phyloP scores from a whole-genome alignment of 1,284 basidiomycete genomes.

The Xerocomus nothofagi region DNA sequence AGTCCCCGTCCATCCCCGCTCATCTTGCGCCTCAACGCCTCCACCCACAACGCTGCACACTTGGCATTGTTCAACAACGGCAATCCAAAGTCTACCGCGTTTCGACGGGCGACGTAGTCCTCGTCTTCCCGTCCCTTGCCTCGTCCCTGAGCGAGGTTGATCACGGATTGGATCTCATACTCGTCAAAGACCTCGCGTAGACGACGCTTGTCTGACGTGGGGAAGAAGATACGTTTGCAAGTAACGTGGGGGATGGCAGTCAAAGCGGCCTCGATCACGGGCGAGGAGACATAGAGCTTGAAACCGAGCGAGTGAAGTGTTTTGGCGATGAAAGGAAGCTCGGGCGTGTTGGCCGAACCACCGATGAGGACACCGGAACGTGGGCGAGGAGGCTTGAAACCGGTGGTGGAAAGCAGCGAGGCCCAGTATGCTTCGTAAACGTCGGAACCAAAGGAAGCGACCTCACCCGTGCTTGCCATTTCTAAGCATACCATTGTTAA shows the following conservation, averaged over 20 bases:
- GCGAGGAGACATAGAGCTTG: conserved; percentile 89
- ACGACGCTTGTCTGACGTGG: conserved; percentile 95
- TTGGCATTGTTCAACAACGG: conserved; percentile 91
- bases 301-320: conserved; percentile 80
- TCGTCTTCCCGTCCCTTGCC: conserved; percentile 84
- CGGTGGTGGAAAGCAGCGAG: conserved; percentile 83
- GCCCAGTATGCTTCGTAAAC: conserved; percentile 98
- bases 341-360: conserved; percentile 80
- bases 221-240: conserved; percentile 93
- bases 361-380: conserved; percentile 86
- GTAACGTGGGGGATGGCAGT: conserved; percentile 78
- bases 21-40: conserved; percentile 88
- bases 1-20: conserved; percentile 78
- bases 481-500: conserved; percentile 46
- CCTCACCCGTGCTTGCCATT: conserved; percentile 99
- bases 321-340: conserved; percentile 81
- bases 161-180: conserved; percentile 92
- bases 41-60: conserved; percentile 89
- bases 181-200: conserved; percentile 92
- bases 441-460: conserved; percentile 95
- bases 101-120: conserved; percentile 92
- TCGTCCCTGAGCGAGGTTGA: conserved; percentile 88
- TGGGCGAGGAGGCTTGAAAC: conserved; percentile 85
- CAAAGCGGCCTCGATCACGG: conserved; percentile 79
- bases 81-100: conserved; percentile 90